Conservation (phyloP, 345 rosid species). For the Psidium friedrichsthalianum region DNA sequence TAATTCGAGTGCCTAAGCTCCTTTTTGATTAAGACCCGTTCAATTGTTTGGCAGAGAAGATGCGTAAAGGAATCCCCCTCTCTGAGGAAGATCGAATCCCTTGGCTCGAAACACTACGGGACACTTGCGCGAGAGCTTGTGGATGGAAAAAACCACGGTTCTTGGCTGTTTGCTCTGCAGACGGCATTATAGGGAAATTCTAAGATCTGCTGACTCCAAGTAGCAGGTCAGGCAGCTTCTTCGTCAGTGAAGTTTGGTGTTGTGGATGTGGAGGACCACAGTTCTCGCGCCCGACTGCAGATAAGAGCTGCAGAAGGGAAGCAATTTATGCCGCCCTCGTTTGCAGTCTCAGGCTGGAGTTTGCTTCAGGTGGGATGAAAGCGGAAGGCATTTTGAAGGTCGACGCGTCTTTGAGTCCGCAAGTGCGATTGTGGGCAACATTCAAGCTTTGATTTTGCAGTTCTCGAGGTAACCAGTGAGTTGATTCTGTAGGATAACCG, state of each 20-base stretch:
- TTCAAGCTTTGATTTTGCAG: background rate
- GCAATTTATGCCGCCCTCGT: slow-evolving; percentile 71
- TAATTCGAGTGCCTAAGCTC: background rate
- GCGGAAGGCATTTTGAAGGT: slow-evolving; percentile 46
- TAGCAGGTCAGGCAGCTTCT: slow-evolving; percentile 28
- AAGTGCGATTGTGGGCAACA: slow-evolving; percentile 18
- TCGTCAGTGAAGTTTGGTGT: slow-evolving; percentile 42
- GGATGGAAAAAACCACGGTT: slow-evolving; percentile 25
- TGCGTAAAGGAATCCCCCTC: slow-evolving; percentile 61
- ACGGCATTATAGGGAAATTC: slow-evolving; percentile 62
- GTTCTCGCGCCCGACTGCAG: slow-evolving; percentile 42
- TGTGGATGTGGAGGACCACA: slow-evolving; percentile 48
- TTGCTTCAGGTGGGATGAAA: slow-evolving; percentile 52
- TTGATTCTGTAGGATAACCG: background rate
- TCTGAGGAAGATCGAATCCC: slow-evolving; percentile 75
- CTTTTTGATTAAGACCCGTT: background rate
- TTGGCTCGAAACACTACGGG: slow-evolving; percentile 55
- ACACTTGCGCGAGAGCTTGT: slow-evolving; percentile 27
- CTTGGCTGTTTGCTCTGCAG: slow-evolving; percentile 66
- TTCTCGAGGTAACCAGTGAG: background rate
- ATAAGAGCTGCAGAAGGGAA: slow-evolving; percentile 50
- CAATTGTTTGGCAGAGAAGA: slow-evolving; percentile 39
- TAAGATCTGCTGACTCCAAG: slow-evolving; percentile 48
- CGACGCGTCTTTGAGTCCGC: slow-evolving; percentile 43
- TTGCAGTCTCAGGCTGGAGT: slow-evolving; percentile 69